Evolutionary conservation across 1,139 yeast genomes (phyloP).

Genomic region (Pichia inconspicua): DNA sequence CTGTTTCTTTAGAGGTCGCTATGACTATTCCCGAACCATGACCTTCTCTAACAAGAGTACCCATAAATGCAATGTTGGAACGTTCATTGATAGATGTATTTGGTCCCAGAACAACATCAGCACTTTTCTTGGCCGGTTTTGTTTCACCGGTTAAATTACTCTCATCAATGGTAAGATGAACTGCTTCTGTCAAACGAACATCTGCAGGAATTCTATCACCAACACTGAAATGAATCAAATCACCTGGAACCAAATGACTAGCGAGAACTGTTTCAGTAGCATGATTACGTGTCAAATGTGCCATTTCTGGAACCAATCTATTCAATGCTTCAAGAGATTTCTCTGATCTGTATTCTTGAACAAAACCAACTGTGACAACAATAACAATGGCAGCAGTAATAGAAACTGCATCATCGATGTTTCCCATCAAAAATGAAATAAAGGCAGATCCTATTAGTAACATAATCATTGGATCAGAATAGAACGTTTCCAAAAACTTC

Average conservation of each 20-base stretch:
- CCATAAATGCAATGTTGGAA: conserved; percentile 81
- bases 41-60: conserved; percentile 90
- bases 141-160: conserved; percentile 93
- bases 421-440: conserved; percentile 82
- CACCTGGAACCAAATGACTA: conserved; percentile 85
- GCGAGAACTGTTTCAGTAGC: conserved; percentile 75
- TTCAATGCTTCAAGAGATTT: conserved; percentile 86
- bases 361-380: conserved; percentile 92
- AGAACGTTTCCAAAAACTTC: conserved; percentile 71
- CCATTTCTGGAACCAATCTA: conserved; percentile 87
- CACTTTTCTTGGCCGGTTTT: conserved; percentile 64
- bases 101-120: conserved; percentile 25
- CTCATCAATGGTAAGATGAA: conserved; percentile 78
- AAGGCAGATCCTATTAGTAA: conserved; percentile 82
- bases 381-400: conserved; percentile 82
- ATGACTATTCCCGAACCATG: conserved; percentile 90
- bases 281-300: conserved; percentile 79
- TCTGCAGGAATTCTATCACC: conserved; percentile 98
- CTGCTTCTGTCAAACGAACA: conserved; percentile 67
- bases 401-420: conserved; percentile 85
- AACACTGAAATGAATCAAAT: conserved; percentile 74
- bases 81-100: conserved; percentile 43
- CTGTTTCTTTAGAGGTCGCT: conserved; percentile 81
- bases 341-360: conserved; percentile 92
- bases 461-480: conserved; percentile 82